Conservation (phyloP, 345 rosid species). For the Mercurialis annua region DNA sequence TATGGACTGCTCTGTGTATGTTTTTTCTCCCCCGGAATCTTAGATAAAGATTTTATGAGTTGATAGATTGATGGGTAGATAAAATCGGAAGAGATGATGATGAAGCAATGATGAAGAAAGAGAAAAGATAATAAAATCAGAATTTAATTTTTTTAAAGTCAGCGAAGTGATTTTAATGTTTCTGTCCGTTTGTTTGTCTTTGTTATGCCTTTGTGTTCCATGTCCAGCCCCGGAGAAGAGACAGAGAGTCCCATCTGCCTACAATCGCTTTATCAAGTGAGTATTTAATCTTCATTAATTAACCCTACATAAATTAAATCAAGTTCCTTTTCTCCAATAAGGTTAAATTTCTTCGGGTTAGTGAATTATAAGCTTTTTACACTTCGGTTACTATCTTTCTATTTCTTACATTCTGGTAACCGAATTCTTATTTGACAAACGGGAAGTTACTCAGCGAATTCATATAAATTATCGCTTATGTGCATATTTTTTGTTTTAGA, state of each 20-base stretch:
- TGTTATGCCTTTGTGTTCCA: conserved; percentile 39
- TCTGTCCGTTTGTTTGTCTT: conserved; percentile 45
- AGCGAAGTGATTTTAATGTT: conserved; percentile 38
- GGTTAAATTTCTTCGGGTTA: too few relatives aligned
- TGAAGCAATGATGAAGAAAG: conserved; percentile 50
- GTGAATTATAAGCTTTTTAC: too few relatives aligned
- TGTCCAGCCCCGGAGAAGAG: conserved; percentile 98
- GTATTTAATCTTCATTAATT: conserved; percentile 12
- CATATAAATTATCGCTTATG: too few relatives aligned
- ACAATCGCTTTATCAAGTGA: conserved; percentile 99
- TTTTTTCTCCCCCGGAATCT: conserved; percentile 46
- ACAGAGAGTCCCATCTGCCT: conserved; percentile 99
- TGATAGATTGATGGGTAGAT: conserved; percentile 33
- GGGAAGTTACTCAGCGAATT: too few relatives aligned
- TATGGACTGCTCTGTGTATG: not conserved
- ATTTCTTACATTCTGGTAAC: too few relatives aligned
- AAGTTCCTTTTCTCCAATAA: not conserved
- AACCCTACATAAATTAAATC: not conserved
- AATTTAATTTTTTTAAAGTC: conserved; percentile 31
- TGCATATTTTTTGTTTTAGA: too few relatives aligned
- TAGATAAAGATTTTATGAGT: conserved; percentile 24
- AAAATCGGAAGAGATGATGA: conserved; percentile 44
- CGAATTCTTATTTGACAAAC: too few relatives aligned
- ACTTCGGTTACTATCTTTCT: too few relatives aligned
- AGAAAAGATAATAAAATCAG: conserved; percentile 22